Evolutionary conservation across 495 filamentous ascomycete species (phyloP), one percentile per base, ranked within the genome.

Genomic region (Penicillium salamii): DNA sequence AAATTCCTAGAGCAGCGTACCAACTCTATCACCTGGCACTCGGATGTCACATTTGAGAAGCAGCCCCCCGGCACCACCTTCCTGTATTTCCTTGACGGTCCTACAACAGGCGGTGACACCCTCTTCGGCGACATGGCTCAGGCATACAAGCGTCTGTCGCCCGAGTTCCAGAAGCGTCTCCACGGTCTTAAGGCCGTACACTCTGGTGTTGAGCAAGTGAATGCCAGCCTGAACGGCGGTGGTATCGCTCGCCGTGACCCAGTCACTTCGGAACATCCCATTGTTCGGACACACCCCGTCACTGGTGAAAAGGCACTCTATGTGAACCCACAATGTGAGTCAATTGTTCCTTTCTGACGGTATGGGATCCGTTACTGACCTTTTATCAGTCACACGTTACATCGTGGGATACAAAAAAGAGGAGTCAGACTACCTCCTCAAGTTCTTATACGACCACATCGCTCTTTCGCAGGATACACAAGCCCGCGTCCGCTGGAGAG

Each of bases 281-380:
- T 86, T 52, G 80, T 87, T 5, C 65, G 83, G 7, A 83, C 77
- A 4, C 84, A 87, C 58, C 82, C 82, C 0, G 74, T 76, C 17
- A 65, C 61, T 4, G 65, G 91, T 9, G 88, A 95, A 74, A 95
- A 95, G 69, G 88, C 89, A 0, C 68, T 95, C 7, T 95, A 81
- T 55, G 83, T 96, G 36, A 95, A 95, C 61, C 84, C 85, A 7
- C 87, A 92, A 65, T 95, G 89, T 90, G 67, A 81, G 84, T 28
- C 17, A 4, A 5, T 7, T 2, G 5, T 12, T 5, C 2, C 19
- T 32, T n/a, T 7, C 17, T 36, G 18, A 17, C n/a, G 1, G 11
- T 4, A 15, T 9, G 3, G 13, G 37, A 24, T 2, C 33, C 23
- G n/a, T 47, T 35, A 35, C 23, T 12, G n/a, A 11, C 14, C n/a